Conservation (phyloP, 495 filamentous ascomycete genomes). For the Talaromyces thailandensis region DNA sequence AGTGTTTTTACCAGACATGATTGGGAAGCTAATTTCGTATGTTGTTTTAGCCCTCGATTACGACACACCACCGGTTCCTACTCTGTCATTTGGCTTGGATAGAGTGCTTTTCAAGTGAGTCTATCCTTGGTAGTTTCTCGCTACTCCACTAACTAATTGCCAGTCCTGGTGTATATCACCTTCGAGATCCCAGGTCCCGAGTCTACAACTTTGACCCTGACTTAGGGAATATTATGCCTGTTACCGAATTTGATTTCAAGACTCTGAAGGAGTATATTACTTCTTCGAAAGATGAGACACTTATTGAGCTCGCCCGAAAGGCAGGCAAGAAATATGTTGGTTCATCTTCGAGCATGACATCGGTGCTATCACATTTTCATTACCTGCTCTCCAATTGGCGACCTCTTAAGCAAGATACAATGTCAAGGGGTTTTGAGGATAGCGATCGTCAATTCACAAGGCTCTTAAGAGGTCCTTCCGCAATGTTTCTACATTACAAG, state of each 20-base stretch:
- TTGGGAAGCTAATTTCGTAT: neutral
- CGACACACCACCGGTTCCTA: conserved; percentile 53
- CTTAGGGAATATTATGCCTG: conserved; percentile 82
- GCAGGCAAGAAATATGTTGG: conserved; percentile 79
- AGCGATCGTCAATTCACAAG: conserved; percentile 57
- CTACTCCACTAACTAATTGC: neutral
- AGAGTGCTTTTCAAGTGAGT: conserved; percentile 83
- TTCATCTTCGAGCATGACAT: conserved; percentile 94
- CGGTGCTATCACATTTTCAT: conserved; percentile 81
- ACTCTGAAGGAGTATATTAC: conserved; percentile 78
- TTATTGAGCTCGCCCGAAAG: conserved; percentile 54
- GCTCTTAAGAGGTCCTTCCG: conserved; percentile 59
- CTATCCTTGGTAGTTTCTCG: neutral
- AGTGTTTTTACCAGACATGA: neutral
- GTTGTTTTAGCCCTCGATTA: conserved; percentile 36
- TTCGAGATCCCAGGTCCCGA: conserved; percentile 79
- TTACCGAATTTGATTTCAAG: conserved; percentile 83
- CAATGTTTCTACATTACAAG: conserved; percentile 78
- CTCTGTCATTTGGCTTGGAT: conserved; percentile 70
- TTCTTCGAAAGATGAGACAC: conserved; percentile 69
- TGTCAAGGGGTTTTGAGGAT: conserved; percentile 59
- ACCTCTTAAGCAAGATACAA: conserved; percentile 47
- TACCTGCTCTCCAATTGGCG: conserved; percentile 84
- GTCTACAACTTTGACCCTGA: conserved; percentile 97
- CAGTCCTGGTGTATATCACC: conserved; percentile 77